phyloP scores from a whole-genome alignment of 2,329 filamentous ascomycete species.

The Colletotrichum trifolii region DNA sequence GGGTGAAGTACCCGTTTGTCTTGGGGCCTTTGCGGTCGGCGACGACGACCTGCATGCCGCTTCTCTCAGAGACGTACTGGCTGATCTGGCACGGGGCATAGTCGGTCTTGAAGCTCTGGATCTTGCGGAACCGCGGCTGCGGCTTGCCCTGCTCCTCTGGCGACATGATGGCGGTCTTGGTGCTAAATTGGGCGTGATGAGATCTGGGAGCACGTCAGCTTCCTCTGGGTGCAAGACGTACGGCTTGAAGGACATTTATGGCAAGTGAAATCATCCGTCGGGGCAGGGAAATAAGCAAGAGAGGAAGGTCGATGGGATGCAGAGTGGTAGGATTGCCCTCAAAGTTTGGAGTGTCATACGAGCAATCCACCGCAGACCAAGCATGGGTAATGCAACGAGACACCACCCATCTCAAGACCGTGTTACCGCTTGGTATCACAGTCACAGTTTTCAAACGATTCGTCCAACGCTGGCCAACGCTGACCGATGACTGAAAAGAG shows the following conservation, averaged over 20 bases:
- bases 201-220: conserved; percentile 14
- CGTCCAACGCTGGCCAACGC: too few relatives aligned
- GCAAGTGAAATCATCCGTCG: too few relatives aligned
- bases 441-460: too few relatives aligned
- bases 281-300: background rate
- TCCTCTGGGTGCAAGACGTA: background rate
- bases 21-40: conserved; percentile 96
- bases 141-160: conserved; percentile 55
- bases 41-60: conserved; percentile 93
- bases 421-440: too few relatives aligned
- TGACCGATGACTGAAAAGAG: too few relatives aligned
- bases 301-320: background rate
- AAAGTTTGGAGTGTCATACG: too few relatives aligned
- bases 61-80: conserved; percentile 95
- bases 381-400: too few relatives aligned
- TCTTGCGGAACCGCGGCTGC: conserved; percentile 77
- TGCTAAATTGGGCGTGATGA: background rate
- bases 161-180: conserved; percentile 60
- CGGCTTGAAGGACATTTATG: too few relatives aligned
- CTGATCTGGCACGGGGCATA: conserved; percentile 91
- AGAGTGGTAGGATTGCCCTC: too few relatives aligned
- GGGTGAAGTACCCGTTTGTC: conserved; percentile 90
- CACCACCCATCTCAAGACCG: too few relatives aligned
- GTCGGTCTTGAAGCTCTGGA: conserved; percentile 88
- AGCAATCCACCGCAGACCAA: too few relatives aligned